A percentile compares a stretch with the other conserved stretches of the same genome.
Conservation (phyloP, 345 rosid species). For the Syzygium grande region DNA sequence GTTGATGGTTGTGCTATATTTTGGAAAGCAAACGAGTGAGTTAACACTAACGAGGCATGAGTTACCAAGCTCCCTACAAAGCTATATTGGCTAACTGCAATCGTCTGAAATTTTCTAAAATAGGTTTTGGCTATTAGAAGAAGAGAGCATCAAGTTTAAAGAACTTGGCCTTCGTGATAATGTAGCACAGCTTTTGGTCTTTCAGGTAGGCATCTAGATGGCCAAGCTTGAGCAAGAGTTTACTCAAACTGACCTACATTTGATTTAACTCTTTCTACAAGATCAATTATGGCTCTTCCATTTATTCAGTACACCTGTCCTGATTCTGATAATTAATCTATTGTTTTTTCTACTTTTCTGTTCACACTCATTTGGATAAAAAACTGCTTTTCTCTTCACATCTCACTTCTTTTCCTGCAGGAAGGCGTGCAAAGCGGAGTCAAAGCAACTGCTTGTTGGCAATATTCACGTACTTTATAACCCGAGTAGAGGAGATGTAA, state of each 20-base stretch:
- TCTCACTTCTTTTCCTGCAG: slow-evolving; percentile 34
- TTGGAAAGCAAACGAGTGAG: slow-evolving; percentile 65
- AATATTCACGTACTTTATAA: slow-evolving; percentile 66
- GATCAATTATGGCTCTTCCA: background rate
- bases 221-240: background rate
- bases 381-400: slow-evolving; percentile 8
- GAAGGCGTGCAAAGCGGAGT: slow-evolving; percentile 40
- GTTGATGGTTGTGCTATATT: slow-evolving; percentile 80
- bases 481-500: slow-evolving; percentile 70
- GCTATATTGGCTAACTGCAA: background rate
- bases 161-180: slow-evolving; percentile 58
- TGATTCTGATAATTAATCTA: background rate
- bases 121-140: slow-evolving; percentile 62
- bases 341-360: background rate
- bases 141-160: slow-evolving; percentile 59
- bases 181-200: slow-evolving; percentile 72
- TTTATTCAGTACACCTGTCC: background rate
- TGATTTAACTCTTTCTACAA: background rate
- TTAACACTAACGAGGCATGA: background rate
- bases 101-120: background rate
- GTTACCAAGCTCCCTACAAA: background rate
- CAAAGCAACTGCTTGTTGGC: slow-evolving; percentile 55
- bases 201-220: slow-evolving; percentile 40
- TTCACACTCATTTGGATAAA: background rate
- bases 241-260: background rate